phyloP scores from a whole-genome alignment of 139 green algal genomes.

The Marvania coccoides region DNA sequence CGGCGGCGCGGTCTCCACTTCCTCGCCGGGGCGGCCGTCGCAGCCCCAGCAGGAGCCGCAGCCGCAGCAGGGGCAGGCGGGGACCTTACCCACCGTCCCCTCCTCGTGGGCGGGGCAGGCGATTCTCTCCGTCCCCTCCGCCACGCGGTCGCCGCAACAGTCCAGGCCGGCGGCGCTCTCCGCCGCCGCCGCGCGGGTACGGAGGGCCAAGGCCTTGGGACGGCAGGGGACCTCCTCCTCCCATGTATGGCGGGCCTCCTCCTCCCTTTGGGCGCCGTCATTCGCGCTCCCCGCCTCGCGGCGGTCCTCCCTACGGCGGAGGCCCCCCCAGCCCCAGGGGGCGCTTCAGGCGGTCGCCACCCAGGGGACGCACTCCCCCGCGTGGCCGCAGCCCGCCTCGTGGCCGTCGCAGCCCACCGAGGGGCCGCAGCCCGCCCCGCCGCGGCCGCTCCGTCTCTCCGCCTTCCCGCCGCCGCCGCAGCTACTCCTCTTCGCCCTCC shows the following conservation, averaged over 20 bases:
- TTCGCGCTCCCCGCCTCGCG: background rate
- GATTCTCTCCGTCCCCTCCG: background rate
- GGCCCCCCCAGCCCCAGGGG: too few species aligned
- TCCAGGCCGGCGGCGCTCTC: background rate
- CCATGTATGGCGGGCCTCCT: background rate
- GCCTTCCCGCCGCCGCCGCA: too few species aligned
- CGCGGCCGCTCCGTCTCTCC: too few species aligned
- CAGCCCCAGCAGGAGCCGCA: background rate
- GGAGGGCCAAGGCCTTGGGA: background rate
- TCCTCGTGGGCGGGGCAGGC: background rate
- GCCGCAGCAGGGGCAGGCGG: background rate
- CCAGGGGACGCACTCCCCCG: too few species aligned
- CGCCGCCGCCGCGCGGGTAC: too few species aligned
- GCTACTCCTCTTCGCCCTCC: background rate
- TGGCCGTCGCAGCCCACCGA: too few species aligned
- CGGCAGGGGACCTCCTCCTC: background rate
- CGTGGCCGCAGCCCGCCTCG: too few species aligned
- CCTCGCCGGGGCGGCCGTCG: background rate
- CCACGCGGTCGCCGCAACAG: background rate
- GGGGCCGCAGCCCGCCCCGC: too few species aligned
- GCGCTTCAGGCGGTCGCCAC: too few species aligned
- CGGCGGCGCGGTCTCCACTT: background rate
- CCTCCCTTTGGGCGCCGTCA: background rate
- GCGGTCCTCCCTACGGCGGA: too few species aligned
- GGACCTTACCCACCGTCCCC: background rate